Percentiles rank a stretch among this genome's conserved stretches.
Conservation (phyloP, 2,329 filamentous ascomycete genomes). For the Hortaea werneckii region DNA sequence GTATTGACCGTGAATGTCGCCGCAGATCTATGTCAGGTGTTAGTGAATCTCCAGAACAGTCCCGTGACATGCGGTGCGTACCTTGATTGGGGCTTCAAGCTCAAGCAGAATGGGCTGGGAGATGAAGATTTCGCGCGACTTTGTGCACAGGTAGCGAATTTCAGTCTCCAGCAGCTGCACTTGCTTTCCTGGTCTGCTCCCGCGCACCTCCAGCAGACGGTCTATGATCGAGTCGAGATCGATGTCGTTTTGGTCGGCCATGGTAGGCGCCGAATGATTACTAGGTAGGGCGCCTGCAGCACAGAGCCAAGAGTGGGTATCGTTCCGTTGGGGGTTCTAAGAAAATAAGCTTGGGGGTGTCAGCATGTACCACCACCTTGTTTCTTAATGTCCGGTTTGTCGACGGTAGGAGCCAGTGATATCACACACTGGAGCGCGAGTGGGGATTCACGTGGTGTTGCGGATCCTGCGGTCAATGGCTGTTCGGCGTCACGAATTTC, state of each 20-base stretch:
- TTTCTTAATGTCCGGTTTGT: neutral
- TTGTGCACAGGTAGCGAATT: conserved; percentile 95
- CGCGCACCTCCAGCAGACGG: conserved; percentile 90
- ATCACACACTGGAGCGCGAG: too few species aligned
- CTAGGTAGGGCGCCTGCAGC: conserved; percentile 1
- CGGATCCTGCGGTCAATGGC: too few species aligned
- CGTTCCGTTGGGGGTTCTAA: neutral
- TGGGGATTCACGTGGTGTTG: too few species aligned
- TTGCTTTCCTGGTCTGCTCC: conserved; percentile 95
- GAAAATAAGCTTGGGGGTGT: too few species aligned
- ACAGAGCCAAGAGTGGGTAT: too few species aligned
- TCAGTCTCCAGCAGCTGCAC: conserved; percentile 93
- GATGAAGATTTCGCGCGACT: conserved; percentile 98
- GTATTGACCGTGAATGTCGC: conserved; percentile 98
- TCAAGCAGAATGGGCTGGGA: conserved; percentile 96
- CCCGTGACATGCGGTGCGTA: conserved; percentile 34
- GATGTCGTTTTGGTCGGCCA: conserved; percentile 78
- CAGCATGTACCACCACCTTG: neutral
- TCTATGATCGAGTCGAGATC: conserved; percentile 99
- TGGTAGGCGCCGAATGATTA: conserved; percentile 30
- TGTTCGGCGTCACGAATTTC: too few species aligned
- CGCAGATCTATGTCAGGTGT: conserved; percentile 65
- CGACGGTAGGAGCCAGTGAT: too few species aligned
- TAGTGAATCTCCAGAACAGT: conserved; percentile 4
- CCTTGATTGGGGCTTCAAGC: conserved; percentile 98